Percentiles rank a stretch among this genome's conserved stretches.
These are phyloP conservation scores for Myxozyma melibiosi DNA, from an alignment of 805 yeast genomes.

Conservation along the genomic window DNA sequence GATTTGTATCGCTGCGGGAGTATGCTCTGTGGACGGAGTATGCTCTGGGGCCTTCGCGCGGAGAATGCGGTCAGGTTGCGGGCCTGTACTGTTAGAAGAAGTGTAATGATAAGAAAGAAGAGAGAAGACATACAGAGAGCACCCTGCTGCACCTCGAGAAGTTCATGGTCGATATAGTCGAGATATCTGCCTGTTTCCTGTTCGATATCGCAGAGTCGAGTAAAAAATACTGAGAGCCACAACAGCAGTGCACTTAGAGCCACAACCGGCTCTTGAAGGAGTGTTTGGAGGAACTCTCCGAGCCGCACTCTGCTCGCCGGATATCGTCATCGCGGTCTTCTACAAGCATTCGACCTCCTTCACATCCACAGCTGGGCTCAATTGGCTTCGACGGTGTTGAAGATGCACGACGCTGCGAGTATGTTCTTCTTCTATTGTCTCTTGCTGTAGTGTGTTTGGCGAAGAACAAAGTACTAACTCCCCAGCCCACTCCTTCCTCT, in stretches of 20 bases:
- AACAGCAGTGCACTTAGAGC: no score
- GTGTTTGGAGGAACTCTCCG: no score
- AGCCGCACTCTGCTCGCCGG: no score
- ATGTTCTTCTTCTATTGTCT: neutral
- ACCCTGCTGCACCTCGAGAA: neutral
- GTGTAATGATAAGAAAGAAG: no score
- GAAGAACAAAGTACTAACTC: neutral
- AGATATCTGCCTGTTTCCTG: neutral
- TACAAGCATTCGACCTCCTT: no score
- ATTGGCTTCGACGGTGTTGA: neutral
- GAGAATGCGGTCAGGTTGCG: neutral
- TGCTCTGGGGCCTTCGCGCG: neutral
- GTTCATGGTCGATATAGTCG: neutral
- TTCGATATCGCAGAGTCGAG: no score
- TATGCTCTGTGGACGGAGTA: neutral
- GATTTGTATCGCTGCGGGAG: constrained; percentile 6
- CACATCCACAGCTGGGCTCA: neutral
- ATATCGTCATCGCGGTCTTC: no score
- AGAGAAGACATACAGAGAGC: neutral
- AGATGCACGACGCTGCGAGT: constrained; percentile 31
- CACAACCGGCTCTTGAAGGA: no score
- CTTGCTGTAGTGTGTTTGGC: neutral
- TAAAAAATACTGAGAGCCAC: no score
- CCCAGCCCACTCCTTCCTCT: constrained; percentile 51
- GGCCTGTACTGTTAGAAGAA: no score